Evolutionary conservation across 805 yeast species (phyloP).

Genomic region (Wickerhamomyces bovis): DNA sequence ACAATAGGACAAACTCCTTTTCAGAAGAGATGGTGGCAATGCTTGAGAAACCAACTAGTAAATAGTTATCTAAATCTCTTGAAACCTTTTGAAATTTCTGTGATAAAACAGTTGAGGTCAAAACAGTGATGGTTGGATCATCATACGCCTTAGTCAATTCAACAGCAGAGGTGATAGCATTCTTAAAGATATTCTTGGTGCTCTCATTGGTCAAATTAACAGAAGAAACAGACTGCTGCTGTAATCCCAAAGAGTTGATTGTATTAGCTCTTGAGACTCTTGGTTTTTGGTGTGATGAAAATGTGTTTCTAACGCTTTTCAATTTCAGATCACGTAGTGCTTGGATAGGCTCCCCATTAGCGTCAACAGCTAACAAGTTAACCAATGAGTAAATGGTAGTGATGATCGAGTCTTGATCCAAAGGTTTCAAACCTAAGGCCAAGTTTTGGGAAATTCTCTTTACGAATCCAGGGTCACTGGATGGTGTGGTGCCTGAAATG

Average conservation of each 20-base stretch:
- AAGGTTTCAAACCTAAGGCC: conserved; percentile 57
- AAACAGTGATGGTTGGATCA: conserved; percentile 66
- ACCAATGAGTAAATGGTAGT: conserved; percentile 80
- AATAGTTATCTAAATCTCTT: conserved; percentile 45
- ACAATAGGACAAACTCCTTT: conserved; percentile 60
- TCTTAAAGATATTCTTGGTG: conserved; percentile 40
- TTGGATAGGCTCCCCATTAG: conserved; percentile 32
- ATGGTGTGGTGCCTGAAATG: conserved; percentile 38
- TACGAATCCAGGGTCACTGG: conserved; percentile 44
- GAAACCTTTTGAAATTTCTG: conserved; percentile 59
- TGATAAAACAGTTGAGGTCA: conserved; percentile 74
- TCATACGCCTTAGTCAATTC: conserved; percentile 60
- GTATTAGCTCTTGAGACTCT: conserved; percentile 21
- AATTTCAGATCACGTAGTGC: conserved; percentile 30
- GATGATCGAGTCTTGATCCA: conserved; percentile 77
- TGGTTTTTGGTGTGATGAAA: conserved; percentile 7
- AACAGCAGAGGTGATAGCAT: conserved; percentile 63
- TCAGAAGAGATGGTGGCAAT: conserved; percentile 58
- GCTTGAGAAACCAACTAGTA: conserved; percentile 56
- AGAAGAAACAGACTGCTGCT: conserved; percentile 5
- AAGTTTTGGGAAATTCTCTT: conserved; percentile 48
- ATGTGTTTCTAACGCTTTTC: conserved; percentile 24
- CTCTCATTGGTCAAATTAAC: conserved; percentile 1
- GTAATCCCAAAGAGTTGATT: conserved; percentile 9
- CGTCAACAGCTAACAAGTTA: conserved; percentile 59